phyloP scores from a whole-genome alignment of 441 rosid species.

The Metrosideros polymorpha region DNA sequence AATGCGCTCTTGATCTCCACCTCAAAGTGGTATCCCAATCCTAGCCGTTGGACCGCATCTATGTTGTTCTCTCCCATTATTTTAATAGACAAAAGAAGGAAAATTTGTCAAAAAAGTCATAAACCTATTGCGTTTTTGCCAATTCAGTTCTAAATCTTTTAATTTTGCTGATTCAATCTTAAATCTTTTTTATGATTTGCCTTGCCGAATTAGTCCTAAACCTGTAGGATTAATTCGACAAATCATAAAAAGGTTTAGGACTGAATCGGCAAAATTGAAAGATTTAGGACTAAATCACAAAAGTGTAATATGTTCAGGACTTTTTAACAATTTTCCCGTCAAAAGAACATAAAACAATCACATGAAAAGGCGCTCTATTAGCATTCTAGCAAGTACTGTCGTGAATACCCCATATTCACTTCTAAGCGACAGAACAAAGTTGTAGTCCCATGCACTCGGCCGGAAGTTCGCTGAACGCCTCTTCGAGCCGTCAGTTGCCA shows the following conservation, averaged over 20 bases:
- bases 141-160: too few relatives aligned
- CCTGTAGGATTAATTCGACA: too few relatives aligned
- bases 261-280: too few relatives aligned
- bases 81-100: neutral
- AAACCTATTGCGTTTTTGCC: too few relatives aligned
- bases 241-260: too few relatives aligned
- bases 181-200: too few relatives aligned
- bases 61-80: neutral
- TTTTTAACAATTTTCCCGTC: too few relatives aligned
- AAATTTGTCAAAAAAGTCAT: too few relatives aligned
- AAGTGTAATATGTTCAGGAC: too few relatives aligned
- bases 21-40: slow-evolving; percentile 19
- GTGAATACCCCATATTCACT: neutral
- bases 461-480: neutral
- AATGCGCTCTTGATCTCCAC: slow-evolving; percentile 3
- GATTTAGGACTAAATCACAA: too few relatives aligned
- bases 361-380: neutral
- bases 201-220: too few relatives aligned
- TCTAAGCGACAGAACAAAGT: neutral
- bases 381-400: neutral
- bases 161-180: too few relatives aligned
- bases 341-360: neutral
- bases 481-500: neutral
- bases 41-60: slow-evolving; percentile 18
- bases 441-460: neutral